phyloP scores from a whole-genome alignment of 1,284 basidiomycete genomes.

The Trametes sp. region DNA sequence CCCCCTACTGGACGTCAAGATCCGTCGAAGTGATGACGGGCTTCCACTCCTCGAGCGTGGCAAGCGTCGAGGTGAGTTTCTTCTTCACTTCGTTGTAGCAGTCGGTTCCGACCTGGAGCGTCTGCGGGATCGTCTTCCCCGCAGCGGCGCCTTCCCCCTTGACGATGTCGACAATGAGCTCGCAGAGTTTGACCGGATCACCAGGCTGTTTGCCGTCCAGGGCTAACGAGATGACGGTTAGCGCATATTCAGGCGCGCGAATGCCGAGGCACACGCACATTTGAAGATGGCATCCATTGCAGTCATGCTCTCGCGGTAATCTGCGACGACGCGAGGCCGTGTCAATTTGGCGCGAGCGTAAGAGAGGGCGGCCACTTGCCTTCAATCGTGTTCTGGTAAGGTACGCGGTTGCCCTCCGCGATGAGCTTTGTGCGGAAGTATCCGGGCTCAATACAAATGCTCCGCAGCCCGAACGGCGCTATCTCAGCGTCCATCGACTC shows the following conservation, averaged over 20 bases:
- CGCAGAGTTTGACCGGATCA: conserved; percentile 6
- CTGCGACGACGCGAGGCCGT: not conserved
- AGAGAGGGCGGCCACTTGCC: not conserved
- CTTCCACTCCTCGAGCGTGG: conserved; percentile 11
- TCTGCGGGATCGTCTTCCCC: not conserved
- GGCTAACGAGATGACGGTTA: not conserved
- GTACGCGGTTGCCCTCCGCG: conserved; percentile 4
- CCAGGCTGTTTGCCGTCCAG: conserved; percentile 8
- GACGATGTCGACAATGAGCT: conserved; percentile 6
- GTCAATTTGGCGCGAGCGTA: not conserved
- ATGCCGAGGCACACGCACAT: not conserved
- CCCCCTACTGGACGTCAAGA: not conserved
- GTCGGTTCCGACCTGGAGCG: conserved; percentile 4
- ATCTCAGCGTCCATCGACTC: conserved; percentile 9
- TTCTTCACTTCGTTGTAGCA: conserved; percentile 4
- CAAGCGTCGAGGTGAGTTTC: not conserved
- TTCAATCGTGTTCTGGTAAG: conserved; percentile 1
- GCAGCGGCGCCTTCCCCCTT: conserved; percentile 1
- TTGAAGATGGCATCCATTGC: not conserved
- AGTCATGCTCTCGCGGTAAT: conserved; percentile 8
- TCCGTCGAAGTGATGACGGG: conserved; percentile 3
- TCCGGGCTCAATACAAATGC: conserved; percentile 7
- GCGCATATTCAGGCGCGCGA: not conserved
- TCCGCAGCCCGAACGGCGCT: conserved; percentile 4
- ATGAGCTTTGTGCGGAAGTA: conserved; percentile 11